Conservation (phyloP, 805 yeast species). For the Ogataea angusta region DNA sequence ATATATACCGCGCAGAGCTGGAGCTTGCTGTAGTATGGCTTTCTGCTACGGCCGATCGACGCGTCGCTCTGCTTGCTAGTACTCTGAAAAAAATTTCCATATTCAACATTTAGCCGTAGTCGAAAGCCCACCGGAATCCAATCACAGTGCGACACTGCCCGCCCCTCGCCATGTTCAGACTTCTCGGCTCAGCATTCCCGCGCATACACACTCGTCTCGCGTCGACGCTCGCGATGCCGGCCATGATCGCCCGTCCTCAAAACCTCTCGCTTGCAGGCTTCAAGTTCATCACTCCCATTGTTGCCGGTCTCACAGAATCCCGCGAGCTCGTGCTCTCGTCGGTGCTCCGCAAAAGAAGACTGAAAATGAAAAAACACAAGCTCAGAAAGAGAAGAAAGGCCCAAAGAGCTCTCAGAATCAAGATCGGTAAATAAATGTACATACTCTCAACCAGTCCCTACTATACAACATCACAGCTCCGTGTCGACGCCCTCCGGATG, state of each 20-base stretch:
- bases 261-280: conserved; percentile 5
- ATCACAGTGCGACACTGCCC: not conserved
- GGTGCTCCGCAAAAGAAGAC: conserved; percentile 78
- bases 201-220: conserved; percentile 8
- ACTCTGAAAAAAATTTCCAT: conserved; percentile 4
- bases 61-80: conserved; percentile 4
- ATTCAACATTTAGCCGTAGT: not conserved
- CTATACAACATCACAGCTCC: conserved; percentile 21
- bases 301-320: conserved; percentile 7
- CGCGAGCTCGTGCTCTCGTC: conserved; percentile 50
- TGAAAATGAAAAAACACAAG: conserved; percentile 97
- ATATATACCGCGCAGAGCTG: not conserved
- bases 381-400: conserved; percentile 95
- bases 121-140: not conserved
- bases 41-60: conserved; percentile 5
- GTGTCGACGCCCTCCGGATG: conserved; percentile 60
- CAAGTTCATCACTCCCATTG: conserved; percentile 5
- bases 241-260: not conserved
- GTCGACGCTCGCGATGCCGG: conserved; percentile 3
- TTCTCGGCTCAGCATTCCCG: conserved; percentile 4
- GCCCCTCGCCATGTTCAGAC: conserved; percentile 5
- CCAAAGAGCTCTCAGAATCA: conserved; percentile 77
- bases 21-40: not conserved
- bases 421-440: conserved; percentile 43
- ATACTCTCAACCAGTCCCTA: conserved; percentile 2